Base-by-base conservation (phyloP, 495 filamentous ascomycete genomes). In the Aspergillus diversus region DNA sequence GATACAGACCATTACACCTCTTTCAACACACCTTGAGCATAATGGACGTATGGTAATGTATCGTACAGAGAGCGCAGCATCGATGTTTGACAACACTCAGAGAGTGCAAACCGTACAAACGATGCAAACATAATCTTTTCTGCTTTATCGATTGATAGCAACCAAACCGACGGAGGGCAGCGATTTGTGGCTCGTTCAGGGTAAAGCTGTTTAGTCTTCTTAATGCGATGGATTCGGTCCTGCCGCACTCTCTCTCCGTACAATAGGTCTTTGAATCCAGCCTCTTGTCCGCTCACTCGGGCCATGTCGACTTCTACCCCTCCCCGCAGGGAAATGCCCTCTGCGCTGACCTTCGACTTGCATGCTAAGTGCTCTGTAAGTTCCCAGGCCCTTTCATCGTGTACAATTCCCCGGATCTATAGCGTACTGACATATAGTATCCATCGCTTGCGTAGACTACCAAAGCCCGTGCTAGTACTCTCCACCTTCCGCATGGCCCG, bases 401-500 rank as follows among this genome's bases (percentile, higher is more conserved):
- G 7, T 17, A 11, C 13, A 12, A 27, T 42, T 37, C 35, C 31
- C 16, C 17, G 11, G 37, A 6, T 42, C 17, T 16, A 43, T 59
- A 7, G 21, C 17, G 31, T 34, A 50, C 33, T 35, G 32, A n/a
- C 27, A 27, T 50, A 7, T 9, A 7, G 4, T 55, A 39, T 55
- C 15, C 16, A n/a, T 37, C 53, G 9, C 53, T 7, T 39, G 4
- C 9, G n/a, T 72, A 99, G 95, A 94, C 90, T 48, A 98, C 95
- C 4, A 93, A 94, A 84, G 95, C 95, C 12, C 89, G 95, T 64
- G 95, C 95, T n/a, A 92, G 93, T 58, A 87, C 88, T 58, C 85
- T 99, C 51, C 87, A 87, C 12, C 87, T 99, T 1, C 95, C 95
- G 39, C 96, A 98, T 85, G 95, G 95, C 67, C 82, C 89, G 0